Evolutionary conservation across 331 rosid species (phyloP).

Genomic region (Cydonia oblonga): DNA sequence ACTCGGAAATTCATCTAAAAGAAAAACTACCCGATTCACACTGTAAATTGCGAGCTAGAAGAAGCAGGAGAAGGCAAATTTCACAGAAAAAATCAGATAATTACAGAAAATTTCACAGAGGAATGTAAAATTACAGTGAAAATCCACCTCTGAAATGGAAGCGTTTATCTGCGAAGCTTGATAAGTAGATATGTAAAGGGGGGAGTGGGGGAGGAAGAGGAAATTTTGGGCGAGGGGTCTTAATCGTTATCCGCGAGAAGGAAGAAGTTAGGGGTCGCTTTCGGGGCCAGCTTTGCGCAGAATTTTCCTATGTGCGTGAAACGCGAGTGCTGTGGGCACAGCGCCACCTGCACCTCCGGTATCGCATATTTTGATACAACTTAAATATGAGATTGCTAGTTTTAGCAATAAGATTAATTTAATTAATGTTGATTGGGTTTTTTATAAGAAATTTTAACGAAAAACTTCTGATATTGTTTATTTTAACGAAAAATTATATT

Average conservation of each 20-base stretch:
- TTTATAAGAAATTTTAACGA: too few relatives aligned
- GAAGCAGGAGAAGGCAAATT: background rate
- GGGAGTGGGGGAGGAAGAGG: too few relatives aligned
- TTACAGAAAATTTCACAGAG: background rate
- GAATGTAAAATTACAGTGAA: background rate
- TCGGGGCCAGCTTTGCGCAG: background rate
- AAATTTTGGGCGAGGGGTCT: background rate
- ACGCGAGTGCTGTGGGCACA: background rate
- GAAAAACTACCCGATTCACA: background rate
- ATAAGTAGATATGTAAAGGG: background rate
- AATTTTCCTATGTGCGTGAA: background rate
- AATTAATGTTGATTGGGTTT: too few relatives aligned
- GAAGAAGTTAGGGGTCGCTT: background rate
- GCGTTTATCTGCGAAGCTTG: background rate
- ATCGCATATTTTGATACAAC: too few relatives aligned
- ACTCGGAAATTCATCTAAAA: too few relatives aligned
- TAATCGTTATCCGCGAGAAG: background rate
- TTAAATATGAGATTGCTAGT: too few relatives aligned
- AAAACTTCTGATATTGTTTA: too few relatives aligned
- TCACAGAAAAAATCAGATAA: background rate
- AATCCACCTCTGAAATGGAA: background rate
- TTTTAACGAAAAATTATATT: too few relatives aligned
- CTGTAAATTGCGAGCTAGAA: background rate
- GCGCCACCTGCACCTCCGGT: too few relatives aligned
- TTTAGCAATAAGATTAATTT: too few relatives aligned